Conservation (phyloP, 257 asterid genomes). For the Solanum gracilifrons region DNA sequence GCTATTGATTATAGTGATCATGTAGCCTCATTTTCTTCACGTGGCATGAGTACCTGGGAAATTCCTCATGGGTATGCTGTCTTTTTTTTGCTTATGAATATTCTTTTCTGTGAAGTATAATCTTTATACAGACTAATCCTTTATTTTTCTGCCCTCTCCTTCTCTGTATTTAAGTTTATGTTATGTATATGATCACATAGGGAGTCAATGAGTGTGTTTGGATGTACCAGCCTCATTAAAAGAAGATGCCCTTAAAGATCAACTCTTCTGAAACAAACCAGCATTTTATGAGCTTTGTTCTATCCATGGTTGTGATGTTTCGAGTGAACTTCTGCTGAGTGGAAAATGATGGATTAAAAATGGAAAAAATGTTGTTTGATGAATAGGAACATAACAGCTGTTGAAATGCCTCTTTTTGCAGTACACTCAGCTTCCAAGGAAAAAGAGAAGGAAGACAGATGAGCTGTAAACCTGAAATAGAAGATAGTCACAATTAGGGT, state of each 20-base stretch:
- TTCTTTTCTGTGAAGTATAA: neutral
- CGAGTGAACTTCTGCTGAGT: neutral
- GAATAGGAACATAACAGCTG: neutral
- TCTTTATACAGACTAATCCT: neutral
- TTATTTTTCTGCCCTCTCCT: neutral
- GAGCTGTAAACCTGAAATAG: neutral
- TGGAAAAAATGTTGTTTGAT: neutral
- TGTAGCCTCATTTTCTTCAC: constrained; percentile 98
- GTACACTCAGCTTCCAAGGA: neutral
- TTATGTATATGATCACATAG: neutral
- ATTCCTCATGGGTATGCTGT: constrained; percentile 83
- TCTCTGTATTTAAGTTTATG: neutral
- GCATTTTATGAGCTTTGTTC: neutral
- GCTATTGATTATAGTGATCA: constrained; percentile 96
- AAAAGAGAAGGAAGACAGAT: neutral
- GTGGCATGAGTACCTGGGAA: constrained; percentile 99
- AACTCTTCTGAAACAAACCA: neutral
- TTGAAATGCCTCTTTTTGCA: neutral
- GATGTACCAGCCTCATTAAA: neutral
- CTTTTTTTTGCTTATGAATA: neutral
- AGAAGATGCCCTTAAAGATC: neutral
- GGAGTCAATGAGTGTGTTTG: neutral
- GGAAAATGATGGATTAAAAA: neutral
- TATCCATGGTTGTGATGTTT: neutral
- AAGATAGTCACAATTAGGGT: neutral